Percentiles rank a stretch among this genome's conserved stretches.
Conservation (phyloP, 2,329 filamentous ascomycete genomes). For the Chaetoscypha palmicola region DNA sequence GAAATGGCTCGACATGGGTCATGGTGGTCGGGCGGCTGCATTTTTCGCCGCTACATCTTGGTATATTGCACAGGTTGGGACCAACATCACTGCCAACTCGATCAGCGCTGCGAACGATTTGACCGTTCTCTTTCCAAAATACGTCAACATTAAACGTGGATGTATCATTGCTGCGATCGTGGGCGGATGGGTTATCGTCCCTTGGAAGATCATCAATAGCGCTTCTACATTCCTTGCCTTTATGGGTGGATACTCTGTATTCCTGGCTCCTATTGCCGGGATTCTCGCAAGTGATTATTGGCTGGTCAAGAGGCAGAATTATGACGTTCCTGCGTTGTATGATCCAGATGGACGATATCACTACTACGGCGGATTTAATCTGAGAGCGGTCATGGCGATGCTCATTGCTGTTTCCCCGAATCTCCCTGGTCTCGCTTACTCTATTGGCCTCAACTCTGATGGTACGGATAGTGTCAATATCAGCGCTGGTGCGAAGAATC, state of each 20-base stretch:
- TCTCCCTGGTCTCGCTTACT: conserved; percentile 24
- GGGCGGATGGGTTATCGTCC: conserved; percentile 51
- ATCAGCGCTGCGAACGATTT: conserved; percentile 50
- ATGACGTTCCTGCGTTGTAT: conserved; percentile 35
- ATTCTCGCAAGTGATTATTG: conserved; percentile 54
- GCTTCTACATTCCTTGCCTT: conserved; percentile 55
- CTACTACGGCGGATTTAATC: conserved; percentile 27
- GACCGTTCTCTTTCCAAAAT: conserved; percentile 45
- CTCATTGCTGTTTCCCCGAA: conserved; percentile 23
- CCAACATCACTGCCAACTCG: conserved; percentile 51
- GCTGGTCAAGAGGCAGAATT: conserved; percentile 37
- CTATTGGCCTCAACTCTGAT: conserved; percentile 12
- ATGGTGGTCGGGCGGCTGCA: conserved; percentile 36
- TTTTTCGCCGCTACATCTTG: conserved; percentile 48
- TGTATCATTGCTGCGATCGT: conserved; percentile 48
- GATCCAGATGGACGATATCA: conserved; percentile 25
- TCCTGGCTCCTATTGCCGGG: conserved; percentile 52
- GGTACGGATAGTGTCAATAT: conserved; percentile 19
- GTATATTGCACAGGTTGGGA: conserved; percentile 48
- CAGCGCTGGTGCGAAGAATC: conserved; percentile 40
- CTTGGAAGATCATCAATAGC: conserved; percentile 58
- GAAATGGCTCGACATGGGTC: conserved; percentile 38
- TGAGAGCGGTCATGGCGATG: conserved; percentile 24
- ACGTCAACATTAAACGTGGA: conserved; percentile 50
- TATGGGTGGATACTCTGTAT: conserved; percentile 56